Conservation (phyloP, 2,329 filamentous ascomycete species). For the Mariannaea elegans region DNA sequence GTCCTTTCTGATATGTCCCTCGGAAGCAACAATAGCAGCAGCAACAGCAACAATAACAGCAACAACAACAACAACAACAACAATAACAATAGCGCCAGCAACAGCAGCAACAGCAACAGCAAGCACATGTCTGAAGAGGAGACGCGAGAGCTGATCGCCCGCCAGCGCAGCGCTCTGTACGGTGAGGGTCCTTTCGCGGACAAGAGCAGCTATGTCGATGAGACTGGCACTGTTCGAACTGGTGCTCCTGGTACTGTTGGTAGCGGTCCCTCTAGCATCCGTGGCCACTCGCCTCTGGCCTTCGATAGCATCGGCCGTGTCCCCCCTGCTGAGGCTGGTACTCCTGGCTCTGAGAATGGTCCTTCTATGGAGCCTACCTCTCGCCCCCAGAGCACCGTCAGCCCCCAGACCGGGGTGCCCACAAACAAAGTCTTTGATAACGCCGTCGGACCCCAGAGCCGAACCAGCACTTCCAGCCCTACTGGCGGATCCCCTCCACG, state of each 20-base stretch:
- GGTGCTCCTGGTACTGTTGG: conserved; percentile 68
- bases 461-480: conserved; percentile 85
- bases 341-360: conserved; percentile 57
- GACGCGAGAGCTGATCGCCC: conserved; percentile 92
- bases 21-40: conserved; percentile 18
- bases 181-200: conserved; percentile 78
- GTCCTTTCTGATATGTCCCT: conserved; percentile 57
- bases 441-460: conserved; percentile 65
- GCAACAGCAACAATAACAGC: conserved; percentile 40
- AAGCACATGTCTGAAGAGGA: conserved; percentile 97
- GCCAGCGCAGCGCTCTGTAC: conserved; percentile 94
- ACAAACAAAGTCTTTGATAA: conserved; percentile 70
- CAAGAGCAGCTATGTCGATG: conserved; percentile 72
- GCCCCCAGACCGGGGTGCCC: conserved; percentile 72
- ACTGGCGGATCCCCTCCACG: conserved; percentile 81
- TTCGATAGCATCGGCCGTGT: conserved; percentile 68
- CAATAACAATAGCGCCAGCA: conserved; percentile 57
- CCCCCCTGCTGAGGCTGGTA: conserved; percentile 50
- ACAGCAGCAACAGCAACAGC: conserved; percentile 28
- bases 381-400: conserved; percentile 85
- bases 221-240: conserved; percentile 69
- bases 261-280: conserved; percentile 69
- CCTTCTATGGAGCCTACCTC: conserved; percentile 62
- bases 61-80: background rate
- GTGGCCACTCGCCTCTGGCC: conserved; percentile 81